Evolutionary conservation across 371 early-diverging fungal genomes (phyloP), one percentile per base, ranked within the genome.

Genomic region (Syncephalastrum monosporum): DNA sequence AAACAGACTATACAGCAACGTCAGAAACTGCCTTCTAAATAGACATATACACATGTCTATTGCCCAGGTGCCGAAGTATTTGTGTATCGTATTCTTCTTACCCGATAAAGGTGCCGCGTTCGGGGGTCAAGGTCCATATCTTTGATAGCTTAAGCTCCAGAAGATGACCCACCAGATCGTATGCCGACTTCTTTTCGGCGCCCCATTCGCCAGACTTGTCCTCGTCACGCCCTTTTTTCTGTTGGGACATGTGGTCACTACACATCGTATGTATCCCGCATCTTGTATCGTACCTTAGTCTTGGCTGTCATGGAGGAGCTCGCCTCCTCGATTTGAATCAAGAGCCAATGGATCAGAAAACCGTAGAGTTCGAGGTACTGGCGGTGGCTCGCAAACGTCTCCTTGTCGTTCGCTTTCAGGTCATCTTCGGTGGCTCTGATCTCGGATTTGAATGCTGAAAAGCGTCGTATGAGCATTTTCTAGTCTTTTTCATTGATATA

Each of bases 61-160:
- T 21, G 21, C 21, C 21, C 21, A 0, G 21, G 1, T 21, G 21
- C 21, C 21, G 0, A 21, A 21, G 21, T 21, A 21, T 21, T 0
- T 5, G 6, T 5, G 15, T 23, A 15, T 16, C 16, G n/a, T 43
- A 38, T 43, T 33, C 13, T 19, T 29, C 25, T 45, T 68, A 87
- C 88, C 76, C 74, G 42, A 93, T 74, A 56, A 93, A 83, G 1
- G 81, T 76, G 48, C 89, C 89, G 27, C 89, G 79, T 52, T 94
- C 94, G 0, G 91, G 85, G 3, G 87, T 75, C 4, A 92, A 76
- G 17, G 88, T 82, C 87, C 93, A 92, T 5, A 96, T 75, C 46
- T 87, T 85, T 42, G 88, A 79, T 15, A 96, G 67, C 38, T 87
- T 86, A 38, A 91, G 61, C 25, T 73, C 80, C 44, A 95, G 57